Evolutionary conservation across 2,329 filamentous ascomycete species (phyloP).

Genomic region (Dissoconium aciculare): DNA sequence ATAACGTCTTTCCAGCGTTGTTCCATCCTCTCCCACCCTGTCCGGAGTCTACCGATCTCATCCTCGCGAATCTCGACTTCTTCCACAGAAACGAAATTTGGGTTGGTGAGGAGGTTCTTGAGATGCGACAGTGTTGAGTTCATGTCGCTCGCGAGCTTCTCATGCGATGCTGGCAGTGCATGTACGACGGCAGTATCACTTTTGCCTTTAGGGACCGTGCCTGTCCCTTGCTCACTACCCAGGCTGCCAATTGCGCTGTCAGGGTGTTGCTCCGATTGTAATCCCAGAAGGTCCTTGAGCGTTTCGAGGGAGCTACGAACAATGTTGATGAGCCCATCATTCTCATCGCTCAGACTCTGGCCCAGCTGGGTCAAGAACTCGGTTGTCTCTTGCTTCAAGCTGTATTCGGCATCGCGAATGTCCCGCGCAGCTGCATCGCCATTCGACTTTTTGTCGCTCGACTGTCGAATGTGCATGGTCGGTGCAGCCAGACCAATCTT

Average conservation of each 20-base stretch:
- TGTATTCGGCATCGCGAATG: constrained; percentile 45
- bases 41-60: constrained; percentile 67
- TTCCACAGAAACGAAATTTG: constrained; percentile 88
- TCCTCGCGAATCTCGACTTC: constrained; percentile 87
- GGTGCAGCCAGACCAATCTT: constrained; percentile 31
- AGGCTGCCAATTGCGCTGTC: constrained; percentile 21
- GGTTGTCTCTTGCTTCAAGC: constrained; percentile 72
- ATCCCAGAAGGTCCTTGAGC: constrained; percentile 49
- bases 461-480: constrained; percentile 36
- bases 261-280: constrained; percentile 23
- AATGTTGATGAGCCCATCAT: constrained; percentile 63
- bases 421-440: constrained; percentile 34
- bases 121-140: constrained; percentile 67
- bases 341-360: constrained; percentile 76
- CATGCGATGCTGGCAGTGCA: constrained; percentile 45
- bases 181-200: constrained; percentile 24
- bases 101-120: constrained; percentile 74
- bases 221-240: constrained; percentile 16
- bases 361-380: constrained; percentile 77
- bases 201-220: constrained; percentile 10
- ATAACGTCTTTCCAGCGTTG: constrained; percentile 79
- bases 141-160: constrained; percentile 57
- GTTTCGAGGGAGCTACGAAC: constrained; percentile 56
- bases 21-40: constrained; percentile 91
- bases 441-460: constrained; percentile 6